phyloP scores from a whole-genome alignment of 176 grass and related monocot genomes.

The Bothriochloa decipiens region DNA sequence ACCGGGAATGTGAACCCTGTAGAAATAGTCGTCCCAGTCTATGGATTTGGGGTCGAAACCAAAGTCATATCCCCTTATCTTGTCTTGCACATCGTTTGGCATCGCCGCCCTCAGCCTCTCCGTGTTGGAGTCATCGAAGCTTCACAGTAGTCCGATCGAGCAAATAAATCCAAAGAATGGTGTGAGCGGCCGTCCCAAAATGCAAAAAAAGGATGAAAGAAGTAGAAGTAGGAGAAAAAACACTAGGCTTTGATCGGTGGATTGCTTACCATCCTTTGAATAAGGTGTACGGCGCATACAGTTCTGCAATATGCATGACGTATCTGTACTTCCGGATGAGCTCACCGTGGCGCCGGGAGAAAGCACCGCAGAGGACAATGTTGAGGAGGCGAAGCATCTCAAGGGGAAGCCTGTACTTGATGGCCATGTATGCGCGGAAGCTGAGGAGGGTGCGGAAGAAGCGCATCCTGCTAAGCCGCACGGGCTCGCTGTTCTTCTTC shows the following conservation, averaged over 20 bases:
- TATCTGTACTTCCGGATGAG: conserved; percentile 37
- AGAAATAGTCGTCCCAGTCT: conserved; percentile 37
- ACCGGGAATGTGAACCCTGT: conserved; percentile 34
- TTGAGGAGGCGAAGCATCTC: conserved; percentile 32
- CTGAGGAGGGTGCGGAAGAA: conserved; percentile 36
- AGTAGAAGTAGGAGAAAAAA: neutral
- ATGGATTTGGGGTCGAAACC: conserved; percentile 15
- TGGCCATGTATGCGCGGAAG: conserved; percentile 48
- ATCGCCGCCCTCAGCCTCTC: conserved; percentile 2
- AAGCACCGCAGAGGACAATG: neutral
- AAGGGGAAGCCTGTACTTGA: conserved; percentile 54
- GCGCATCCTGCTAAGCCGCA: conserved; percentile 31
- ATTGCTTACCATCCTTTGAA: conserved; percentile 43
- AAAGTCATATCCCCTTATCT: neutral
- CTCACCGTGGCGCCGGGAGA: neutral
- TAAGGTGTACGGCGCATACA: conserved; percentile 52
- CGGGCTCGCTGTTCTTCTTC: conserved; percentile 8
- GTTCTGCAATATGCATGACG: conserved; percentile 22
- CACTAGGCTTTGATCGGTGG: no score
- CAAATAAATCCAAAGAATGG: no score
- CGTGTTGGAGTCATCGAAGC: conserved; percentile 30
- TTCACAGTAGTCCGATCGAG: neutral
- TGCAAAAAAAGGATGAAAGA: no score
- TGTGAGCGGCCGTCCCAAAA: no score
- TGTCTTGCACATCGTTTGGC: neutral